Conservation (phyloP, 139 green algal species). For the Micractinium conductrix region DNA sequence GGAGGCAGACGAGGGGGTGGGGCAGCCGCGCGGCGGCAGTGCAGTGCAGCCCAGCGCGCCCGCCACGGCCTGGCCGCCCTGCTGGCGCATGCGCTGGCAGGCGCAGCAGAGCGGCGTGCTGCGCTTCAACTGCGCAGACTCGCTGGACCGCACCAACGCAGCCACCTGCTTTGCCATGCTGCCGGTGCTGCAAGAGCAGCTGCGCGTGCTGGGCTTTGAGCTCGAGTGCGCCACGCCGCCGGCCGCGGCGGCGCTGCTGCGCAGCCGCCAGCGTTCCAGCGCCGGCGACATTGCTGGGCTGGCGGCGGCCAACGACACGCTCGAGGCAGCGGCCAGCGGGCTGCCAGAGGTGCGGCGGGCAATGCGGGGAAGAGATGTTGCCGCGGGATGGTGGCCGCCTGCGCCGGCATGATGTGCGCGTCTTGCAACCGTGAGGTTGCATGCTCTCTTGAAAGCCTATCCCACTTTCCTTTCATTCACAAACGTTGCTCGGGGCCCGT, state of each 20-base stretch:
- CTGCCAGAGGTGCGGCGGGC: slow-evolving; percentile 4
- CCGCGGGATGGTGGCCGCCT: background rate
- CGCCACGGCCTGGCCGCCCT: slow-evolving; percentile 36
- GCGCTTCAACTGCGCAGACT: slow-evolving; percentile 98
- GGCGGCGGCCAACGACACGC: background rate
- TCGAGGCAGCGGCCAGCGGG: background rate
- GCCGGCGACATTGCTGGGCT: slow-evolving; percentile 13
- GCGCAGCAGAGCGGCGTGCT: slow-evolving; percentile 75
- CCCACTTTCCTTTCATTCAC: background rate
- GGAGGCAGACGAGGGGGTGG: background rate
- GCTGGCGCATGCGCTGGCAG: slow-evolving; percentile 67
- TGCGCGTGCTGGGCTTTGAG: slow-evolving; percentile 68
- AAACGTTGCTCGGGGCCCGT: background rate
- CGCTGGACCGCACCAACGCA: slow-evolving; percentile 97
- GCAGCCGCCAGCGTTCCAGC: slow-evolving; percentile 19
- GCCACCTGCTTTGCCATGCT: slow-evolving; percentile 89
- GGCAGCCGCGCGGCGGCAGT: background rate
- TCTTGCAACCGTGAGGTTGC: background rate
- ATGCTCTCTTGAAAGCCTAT: background rate
- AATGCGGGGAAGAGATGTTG: too few species aligned
- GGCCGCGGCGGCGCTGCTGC: slow-evolving; percentile 34
- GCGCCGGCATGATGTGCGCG: background rate
- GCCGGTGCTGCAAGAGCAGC: slow-evolving; percentile 65
- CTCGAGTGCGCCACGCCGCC: slow-evolving; percentile 48
- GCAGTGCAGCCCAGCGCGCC: background rate